These are phyloP conservation scores for Diaporthe caulivora DNA, from an alignment of 2,329 filamentous ascomycete species.

Conservation along the genomic window DNA sequence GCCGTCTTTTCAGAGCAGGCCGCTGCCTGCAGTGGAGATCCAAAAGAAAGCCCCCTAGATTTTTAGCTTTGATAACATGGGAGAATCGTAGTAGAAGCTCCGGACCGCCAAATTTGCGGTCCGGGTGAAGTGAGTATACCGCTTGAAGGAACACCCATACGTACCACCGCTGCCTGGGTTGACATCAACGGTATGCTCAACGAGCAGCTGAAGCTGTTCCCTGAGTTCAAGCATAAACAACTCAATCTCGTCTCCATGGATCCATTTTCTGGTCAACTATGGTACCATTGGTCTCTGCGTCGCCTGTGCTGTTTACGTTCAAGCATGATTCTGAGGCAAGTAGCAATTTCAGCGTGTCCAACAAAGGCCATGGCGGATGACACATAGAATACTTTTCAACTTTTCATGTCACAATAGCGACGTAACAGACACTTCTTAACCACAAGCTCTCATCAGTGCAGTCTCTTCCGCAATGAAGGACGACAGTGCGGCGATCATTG, in stretches of 20 bases:
- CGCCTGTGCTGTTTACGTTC: background rate
- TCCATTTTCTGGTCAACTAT: background rate
- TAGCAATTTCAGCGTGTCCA: background rate
- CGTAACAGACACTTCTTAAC: no score
- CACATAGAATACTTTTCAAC: no score
- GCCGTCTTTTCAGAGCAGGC: background rate
- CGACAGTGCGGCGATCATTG: no score
- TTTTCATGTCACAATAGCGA: no score
- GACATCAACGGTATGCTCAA: background rate
- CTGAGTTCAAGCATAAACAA: background rate
- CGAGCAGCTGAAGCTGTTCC: background rate
- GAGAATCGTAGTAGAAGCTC: background rate
- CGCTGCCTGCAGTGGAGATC: background rate
- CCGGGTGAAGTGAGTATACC: background rate
- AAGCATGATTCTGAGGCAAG: background rate
- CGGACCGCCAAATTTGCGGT: background rate
- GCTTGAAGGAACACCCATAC: background rate
- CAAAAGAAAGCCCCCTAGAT: background rate
- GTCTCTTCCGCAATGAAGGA: no score
- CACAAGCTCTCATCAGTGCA: no score
- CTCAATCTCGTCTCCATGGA: background rate
- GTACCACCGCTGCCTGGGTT: background rate
- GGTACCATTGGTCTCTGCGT: background rate
- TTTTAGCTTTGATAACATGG: background rate
- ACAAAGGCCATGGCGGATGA: no score